Evolutionary conservation across 257 asterid species (phyloP).

Genomic region (Petunia axillaris): DNA sequence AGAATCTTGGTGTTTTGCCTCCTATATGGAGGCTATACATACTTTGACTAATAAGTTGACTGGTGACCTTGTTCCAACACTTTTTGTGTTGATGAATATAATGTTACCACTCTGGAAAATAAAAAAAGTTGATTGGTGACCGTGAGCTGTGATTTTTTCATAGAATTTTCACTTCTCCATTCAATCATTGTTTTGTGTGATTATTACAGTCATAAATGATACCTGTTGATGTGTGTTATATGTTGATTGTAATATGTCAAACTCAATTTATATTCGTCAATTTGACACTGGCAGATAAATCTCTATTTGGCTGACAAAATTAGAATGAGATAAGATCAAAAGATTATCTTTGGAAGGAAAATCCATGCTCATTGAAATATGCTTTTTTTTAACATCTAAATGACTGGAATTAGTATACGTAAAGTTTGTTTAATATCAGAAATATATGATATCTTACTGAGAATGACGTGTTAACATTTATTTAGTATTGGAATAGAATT

Average conservation of each 20-base stretch:
- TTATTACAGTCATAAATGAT: neutral
- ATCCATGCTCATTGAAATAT: neutral
- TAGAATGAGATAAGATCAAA: slow-evolving; percentile 4
- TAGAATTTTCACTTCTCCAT: neutral
- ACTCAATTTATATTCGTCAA: neutral
- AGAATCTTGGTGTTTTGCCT: neutral
- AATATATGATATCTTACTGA: slow-evolving; percentile 3
- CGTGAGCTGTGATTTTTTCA: slow-evolving; percentile 16
- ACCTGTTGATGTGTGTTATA: neutral
- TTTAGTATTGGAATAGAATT: neutral
- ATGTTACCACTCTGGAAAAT: no score
- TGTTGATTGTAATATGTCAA: slow-evolving; percentile 13
- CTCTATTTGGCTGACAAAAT: slow-evolving; percentile 1
- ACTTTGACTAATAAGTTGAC: neutral
- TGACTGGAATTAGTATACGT: neutral
- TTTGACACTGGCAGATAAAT: neutral
- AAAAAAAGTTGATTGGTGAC: slow-evolving; percentile 6
- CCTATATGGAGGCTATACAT: no score
- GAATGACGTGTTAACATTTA: neutral
- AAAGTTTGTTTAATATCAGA: neutral
- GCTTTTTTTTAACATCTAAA: neutral
- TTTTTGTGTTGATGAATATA: no score
- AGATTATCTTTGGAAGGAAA: neutral
- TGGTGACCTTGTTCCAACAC: neutral
- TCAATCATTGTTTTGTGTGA: neutral